Base-by-base conservation (phyloP, 805 yeast species). In the Saturnispora silvae region DNA sequence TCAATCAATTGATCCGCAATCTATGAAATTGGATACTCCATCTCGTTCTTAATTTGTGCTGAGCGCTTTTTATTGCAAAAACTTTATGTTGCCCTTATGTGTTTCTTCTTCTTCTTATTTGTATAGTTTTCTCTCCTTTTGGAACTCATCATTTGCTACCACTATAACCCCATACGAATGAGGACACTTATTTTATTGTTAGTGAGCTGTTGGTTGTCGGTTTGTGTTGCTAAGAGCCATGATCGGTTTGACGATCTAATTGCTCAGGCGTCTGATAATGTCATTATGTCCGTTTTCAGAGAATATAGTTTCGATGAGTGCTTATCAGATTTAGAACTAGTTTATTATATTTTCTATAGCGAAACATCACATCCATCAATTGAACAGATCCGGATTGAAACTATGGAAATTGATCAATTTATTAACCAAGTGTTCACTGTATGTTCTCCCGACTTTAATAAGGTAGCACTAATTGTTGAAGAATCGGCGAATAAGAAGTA, bases 251-350 rank as follows among this genome's bases (percentile, higher is more conserved):
- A 14, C 10, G 11, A 20, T 4, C 19, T 31, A 18, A 10, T 13
- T 20, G 16, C 24, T 20, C 26, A 20, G 26, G 5, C 34, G 10
- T 5, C 5, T n/a, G 20, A 4, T 22, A 28, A 17, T 25, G 19
- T 13, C 24, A 20, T 16, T 25, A 20, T 16, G 22, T 16, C 16
- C 14, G 16, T 4, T 20, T 28, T 34, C 20, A 6, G 22, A 28
- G 7, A 31, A n/a, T 34, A 27, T 20, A 22, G 37, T 4, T 34
- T 34, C 28, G 15, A 26, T 15, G 16, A 34, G 20, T 34, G 32
- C 28, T 20, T 34, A n/a, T n/a, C 20, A 11, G 31, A 28, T 28
- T 28, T 34, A 14, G 19, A 34, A 20, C 10, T 4, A 8, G 25
- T 34, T 9, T 20, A 24, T 6, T 26, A 28, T 16, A 20, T n/a